These are phyloP conservation scores for Kwoniella europaea DNA, from an alignment of 768 basidiomycete species.

Conservation along the genomic window DNA sequence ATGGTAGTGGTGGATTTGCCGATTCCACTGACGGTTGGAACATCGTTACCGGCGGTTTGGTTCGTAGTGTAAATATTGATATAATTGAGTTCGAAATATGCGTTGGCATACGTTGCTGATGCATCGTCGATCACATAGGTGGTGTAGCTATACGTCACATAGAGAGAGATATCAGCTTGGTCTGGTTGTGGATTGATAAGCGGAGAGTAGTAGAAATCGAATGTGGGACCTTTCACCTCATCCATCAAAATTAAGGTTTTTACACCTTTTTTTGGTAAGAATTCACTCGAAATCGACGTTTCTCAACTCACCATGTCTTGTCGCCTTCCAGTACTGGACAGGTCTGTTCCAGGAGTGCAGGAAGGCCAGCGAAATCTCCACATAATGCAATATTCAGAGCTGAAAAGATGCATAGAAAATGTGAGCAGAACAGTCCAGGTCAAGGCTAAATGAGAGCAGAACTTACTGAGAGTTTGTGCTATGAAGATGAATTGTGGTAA, in stretches of 20 bases:
- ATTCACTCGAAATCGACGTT: too few relatives aligned
- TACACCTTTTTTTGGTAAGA: too few relatives aligned
- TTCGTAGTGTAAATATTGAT: slow-evolving; percentile 63
- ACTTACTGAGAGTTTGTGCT: slow-evolving; percentile 27
- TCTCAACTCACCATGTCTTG: slow-evolving; percentile 61
- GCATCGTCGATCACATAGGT: slow-evolving; percentile 66
- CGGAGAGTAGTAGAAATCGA: too few relatives aligned
- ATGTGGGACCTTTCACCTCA: too few relatives aligned
- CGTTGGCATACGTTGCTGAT: slow-evolving; percentile 42
- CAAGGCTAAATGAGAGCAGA: not conserved
- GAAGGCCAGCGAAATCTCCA: slow-evolving; percentile 65
- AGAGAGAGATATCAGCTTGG: not conserved
- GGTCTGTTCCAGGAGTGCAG: slow-evolving; percentile 62
- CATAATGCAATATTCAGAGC: slow-evolving; percentile 70
- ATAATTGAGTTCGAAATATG: slow-evolving; percentile 69
- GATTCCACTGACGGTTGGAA: not conserved
- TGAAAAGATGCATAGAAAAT: not conserved
- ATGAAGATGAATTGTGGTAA: not conserved
- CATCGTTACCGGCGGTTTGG: not conserved
- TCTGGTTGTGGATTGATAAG: too few relatives aligned
- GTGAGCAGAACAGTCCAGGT: too few relatives aligned
- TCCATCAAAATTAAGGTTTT: not conserved
- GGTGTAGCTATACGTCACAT: slow-evolving; percentile 64
- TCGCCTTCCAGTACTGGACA: slow-evolving; percentile 54
- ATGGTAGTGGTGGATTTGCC: slow-evolving; percentile 8